Evolutionary conservation across 2,329 filamentous ascomycete species (phyloP).

Genomic region (Simplicillium aogashimaense): DNA sequence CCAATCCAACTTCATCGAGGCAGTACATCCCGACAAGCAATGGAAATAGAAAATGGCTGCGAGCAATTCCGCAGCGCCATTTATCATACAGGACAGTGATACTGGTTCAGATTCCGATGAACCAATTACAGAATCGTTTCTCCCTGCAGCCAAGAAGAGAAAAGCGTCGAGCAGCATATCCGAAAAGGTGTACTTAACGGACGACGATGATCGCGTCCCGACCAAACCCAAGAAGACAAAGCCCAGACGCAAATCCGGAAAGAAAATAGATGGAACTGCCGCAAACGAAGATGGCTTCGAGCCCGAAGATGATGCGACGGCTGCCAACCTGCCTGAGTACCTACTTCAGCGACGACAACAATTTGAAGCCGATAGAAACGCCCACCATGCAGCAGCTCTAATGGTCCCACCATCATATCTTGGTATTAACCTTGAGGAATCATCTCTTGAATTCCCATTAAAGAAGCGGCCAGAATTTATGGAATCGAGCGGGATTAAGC

Average conservation of each 20-base stretch:
- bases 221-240: slow-evolving; percentile 51
- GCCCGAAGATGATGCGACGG: slow-evolving; percentile 34
- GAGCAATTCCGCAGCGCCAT: not conserved
- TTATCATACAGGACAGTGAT: slow-evolving; percentile 4
- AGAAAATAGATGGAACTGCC: slow-evolving; percentile 13
- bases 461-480: slow-evolving; percentile 63
- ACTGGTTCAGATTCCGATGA: not conserved
- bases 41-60: not conserved
- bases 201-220: slow-evolving; percentile 52
- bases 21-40: too few relatives aligned
- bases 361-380: slow-evolving; percentile 54
- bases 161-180: slow-evolving; percentile 25
- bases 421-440: slow-evolving; percentile 59
- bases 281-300: slow-evolving; percentile 20
- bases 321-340: slow-evolving; percentile 62
- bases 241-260: slow-evolving; percentile 26
- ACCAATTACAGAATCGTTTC: not conserved
- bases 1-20: too few relatives aligned
- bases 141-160: slow-evolving; percentile 17
- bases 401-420: slow-evolving; percentile 69
- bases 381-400: slow-evolving; percentile 57
- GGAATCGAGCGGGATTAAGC: slow-evolving; percentile 42
- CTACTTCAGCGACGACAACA: slow-evolving; percentile 54
- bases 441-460: slow-evolving; percentile 22
- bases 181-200: slow-evolving; percentile 42